Evolutionary conservation across 2,329 filamentous ascomycete genomes (phyloP).

Genomic region (Stylonectria norvegica): DNA sequence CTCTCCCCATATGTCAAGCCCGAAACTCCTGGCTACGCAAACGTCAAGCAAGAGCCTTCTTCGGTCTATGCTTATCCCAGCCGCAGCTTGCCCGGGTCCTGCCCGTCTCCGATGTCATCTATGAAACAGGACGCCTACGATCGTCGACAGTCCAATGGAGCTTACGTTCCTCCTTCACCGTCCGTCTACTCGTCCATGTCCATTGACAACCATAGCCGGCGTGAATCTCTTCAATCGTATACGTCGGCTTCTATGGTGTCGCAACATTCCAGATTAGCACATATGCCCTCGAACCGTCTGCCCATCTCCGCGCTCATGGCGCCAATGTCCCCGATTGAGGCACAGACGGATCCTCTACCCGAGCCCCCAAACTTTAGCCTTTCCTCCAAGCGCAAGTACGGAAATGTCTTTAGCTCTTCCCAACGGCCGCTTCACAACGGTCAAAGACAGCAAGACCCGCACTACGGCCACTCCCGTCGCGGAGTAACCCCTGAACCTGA

Average conservation of each 20-base stretch:
- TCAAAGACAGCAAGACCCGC: conserved; percentile 35
- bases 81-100: conserved; percentile 28
- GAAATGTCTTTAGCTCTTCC: conserved; percentile 33
- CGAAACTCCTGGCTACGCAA: conserved; percentile 41
- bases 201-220: conserved; percentile 26
- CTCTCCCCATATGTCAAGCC: conserved; percentile 39
- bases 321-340: conserved; percentile 35
- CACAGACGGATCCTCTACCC: conserved; percentile 30
- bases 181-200: conserved; percentile 27
- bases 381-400: conserved; percentile 38
- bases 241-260: conserved; percentile 22
- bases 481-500: conserved; percentile 28
- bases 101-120: conserved; percentile 29
- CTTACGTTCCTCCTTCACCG: conserved; percentile 38
- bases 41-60: conserved; percentile 1
- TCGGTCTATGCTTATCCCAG: conserved; percentile 21
- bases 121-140: conserved; percentile 36
- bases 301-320: conserved; percentile 36
- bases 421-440: conserved; percentile 35
- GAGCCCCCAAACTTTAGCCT: conserved; percentile 24
- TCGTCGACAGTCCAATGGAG: conserved; percentile 35
- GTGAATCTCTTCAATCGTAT: conserved; percentile 31
- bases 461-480: conserved; percentile 24
- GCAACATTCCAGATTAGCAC: conserved; percentile 22
- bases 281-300: conserved; percentile 29